phyloP scores from a whole-genome alignment of 2,329 filamentous ascomycete species.

The Xylaria sp. region DNA sequence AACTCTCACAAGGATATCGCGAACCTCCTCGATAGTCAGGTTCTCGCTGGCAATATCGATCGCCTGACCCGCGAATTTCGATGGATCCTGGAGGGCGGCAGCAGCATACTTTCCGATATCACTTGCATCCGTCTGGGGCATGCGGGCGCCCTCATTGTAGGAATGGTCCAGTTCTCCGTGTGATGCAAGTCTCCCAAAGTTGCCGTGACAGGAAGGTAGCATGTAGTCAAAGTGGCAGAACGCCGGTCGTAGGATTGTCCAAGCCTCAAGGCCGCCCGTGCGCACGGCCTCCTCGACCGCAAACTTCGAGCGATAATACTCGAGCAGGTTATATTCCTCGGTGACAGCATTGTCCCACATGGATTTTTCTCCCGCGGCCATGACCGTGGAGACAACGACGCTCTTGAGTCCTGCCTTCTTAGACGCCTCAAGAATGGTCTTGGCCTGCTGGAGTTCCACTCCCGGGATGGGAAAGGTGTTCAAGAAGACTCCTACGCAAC shows the following conservation, averaged over 20 bases:
- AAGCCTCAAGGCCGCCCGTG: conserved; percentile 44
- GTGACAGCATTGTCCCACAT: conserved; percentile 43
- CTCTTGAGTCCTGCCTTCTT: conserved; percentile 48
- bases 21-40: conserved; percentile 47
- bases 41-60: conserved; percentile 49
- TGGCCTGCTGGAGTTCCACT: conserved; percentile 47
- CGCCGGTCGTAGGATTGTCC: conserved; percentile 51
- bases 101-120: conserved; percentile 51
- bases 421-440: conserved; percentile 48
- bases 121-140: conserved; percentile 46
- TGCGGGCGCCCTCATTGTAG: conserved; percentile 36
- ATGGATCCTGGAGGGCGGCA: conserved; percentile 48
- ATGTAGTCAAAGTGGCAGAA: conserved; percentile 48
- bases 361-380: conserved; percentile 34
- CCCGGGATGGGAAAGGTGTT: conserved; percentile 41
- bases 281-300: conserved; percentile 51
- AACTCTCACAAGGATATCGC: conserved; percentile 46
- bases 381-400: conserved; percentile 46
- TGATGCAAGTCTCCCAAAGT: conserved; percentile 47
- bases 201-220: conserved; percentile 37
- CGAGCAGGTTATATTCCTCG: conserved; percentile 33
- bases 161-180: conserved; percentile 47
- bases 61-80: conserved; percentile 47
- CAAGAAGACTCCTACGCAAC: conserved; percentile 48
- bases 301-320: conserved; percentile 53